Evolutionary conservation across 176 grass and related monocot species (phyloP).

Genomic region (Bothriochloa decipiens): DNA sequence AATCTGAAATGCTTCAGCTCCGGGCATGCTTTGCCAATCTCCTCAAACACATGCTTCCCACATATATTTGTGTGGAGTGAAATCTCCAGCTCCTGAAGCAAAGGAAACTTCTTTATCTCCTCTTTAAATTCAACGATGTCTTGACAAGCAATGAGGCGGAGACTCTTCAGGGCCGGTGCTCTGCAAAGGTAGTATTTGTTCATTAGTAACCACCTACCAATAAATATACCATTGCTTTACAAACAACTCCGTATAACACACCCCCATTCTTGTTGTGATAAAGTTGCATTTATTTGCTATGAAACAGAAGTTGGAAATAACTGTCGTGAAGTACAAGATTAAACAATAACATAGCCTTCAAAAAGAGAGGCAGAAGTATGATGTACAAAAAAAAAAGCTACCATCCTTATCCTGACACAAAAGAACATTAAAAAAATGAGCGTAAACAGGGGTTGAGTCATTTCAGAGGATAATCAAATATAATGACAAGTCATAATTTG

Average conservation of each 20-base stretch:
- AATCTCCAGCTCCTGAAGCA: slow-evolving; percentile 25
- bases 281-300: background rate
- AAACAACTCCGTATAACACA: background rate
- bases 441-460: background rate
- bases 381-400: background rate
- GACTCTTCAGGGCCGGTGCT: slow-evolving; percentile 9
- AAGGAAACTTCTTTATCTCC: slow-evolving; percentile 16
- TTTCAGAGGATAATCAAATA: background rate
- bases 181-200: background rate
- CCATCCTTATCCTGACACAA: background rate
- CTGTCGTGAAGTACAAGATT: background rate
- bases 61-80: slow-evolving; percentile 18
- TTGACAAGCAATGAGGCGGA: slow-evolving; percentile 25
- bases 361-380: background rate
- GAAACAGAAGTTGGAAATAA: background rate
- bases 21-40: background rate
- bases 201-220: background rate
- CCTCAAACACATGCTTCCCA: slow-evolving; percentile 2
- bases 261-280: background rate
- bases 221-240: background rate
- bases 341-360: background rate
- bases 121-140: slow-evolving; percentile 6
- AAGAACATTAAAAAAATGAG: background rate
- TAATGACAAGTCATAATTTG: background rate
- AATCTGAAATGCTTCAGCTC: slow-evolving; percentile 13